Conservation (phyloP, 2,329 filamentous ascomycete genomes). For the Aspergillus ustus region DNA sequence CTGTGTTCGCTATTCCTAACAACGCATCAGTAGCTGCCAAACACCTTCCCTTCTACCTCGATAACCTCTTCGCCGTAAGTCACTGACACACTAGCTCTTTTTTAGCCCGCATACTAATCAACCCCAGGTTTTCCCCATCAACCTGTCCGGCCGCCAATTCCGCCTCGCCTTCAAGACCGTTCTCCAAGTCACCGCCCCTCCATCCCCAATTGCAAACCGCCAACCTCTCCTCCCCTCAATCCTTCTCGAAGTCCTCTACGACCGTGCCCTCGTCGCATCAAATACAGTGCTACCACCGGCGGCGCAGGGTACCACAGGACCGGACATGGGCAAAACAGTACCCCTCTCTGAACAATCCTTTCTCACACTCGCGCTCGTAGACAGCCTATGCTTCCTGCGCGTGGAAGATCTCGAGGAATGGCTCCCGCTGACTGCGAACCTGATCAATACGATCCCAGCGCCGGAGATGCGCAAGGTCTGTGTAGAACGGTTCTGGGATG, state of each 20-base stretch:
- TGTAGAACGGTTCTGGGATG: conserved; percentile 76
- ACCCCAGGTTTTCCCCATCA: conserved; percentile 70
- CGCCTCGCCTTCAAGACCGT: conserved; percentile 85
- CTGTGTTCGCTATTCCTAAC: conserved; percentile 78
- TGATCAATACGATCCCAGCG: conserved; percentile 69
- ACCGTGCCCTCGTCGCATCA: conserved; percentile 63
- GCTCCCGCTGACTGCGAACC: conserved; percentile 72
- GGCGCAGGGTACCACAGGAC: conserved; percentile 39
- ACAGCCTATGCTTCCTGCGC: conserved; percentile 75
- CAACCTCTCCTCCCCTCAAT: conserved; percentile 81
- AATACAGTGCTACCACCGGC: conserved; percentile 53
- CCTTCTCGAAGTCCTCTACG: conserved; percentile 76
- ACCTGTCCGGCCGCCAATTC: conserved; percentile 83
- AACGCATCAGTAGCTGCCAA: conserved; percentile 72
- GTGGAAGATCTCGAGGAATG: conserved; percentile 76
- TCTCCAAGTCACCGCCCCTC: conserved; percentile 79
- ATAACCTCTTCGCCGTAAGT: conserved; percentile 69
- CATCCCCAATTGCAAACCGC: conserved; percentile 71
- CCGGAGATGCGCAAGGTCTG: conserved; percentile 65
- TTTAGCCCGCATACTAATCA: not conserved
- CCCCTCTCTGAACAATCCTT: conserved; percentile 74
- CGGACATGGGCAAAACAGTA: conserved; percentile 38
- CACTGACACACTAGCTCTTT: not conserved
- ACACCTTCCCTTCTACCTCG: conserved; percentile 81
- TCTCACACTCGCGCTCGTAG: conserved; percentile 75